Base-by-base conservation (phyloP, 2,329 filamentous ascomycete genomes). In the Ascochyta fabae region DNA sequence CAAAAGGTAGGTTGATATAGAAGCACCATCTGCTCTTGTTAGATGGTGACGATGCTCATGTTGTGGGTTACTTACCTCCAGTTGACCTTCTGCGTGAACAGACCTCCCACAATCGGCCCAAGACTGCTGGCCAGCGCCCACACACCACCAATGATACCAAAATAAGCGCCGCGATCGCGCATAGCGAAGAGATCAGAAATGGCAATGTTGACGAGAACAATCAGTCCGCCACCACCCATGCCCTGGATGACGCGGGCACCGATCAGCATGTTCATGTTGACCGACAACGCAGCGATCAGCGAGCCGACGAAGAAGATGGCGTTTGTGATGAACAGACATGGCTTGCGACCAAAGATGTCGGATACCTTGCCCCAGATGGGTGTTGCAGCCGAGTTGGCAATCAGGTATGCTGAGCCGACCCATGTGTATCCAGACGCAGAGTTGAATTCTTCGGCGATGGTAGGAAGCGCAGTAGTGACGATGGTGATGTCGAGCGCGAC, bases 301-400 rank as follows among this genome's bases (percentile, higher is more conserved):
- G 84, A 86, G 23, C 85, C 86, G 15, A 86, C 71, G 50, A 89
- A 81, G 75, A 89, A 90, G 23, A 87, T 75, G 16, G 81, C 73
- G 55, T 87, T 87, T 16, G 85, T 85, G 3, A 82, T 63, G 13
- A 89, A 75, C 27, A 89, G 75, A 44, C 87, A 80, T 12, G 82
- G 82, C 64, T 89, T 90, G 36, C 87, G 79, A 2, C 87, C 87
- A 75, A 84, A 89, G 54, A 89, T 88, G 75, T 89, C 87, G 40
- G 83, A 85, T 22, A 88, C 74, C 65, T 88, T 88, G 22, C 85
- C 84, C 84, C 85, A 87, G 29, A 84, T 78, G 2, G 84, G 84
- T 2, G 83, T 82, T 19, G 81, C 74, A 0, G 80, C 80, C 4
- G 80, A 74, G 57, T 78, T 79, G 36, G 78, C 78, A 19, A 84